Evolutionary conservation across 768 basidiomycete species (phyloP).

Genomic region (Clathrus columnatus): DNA sequence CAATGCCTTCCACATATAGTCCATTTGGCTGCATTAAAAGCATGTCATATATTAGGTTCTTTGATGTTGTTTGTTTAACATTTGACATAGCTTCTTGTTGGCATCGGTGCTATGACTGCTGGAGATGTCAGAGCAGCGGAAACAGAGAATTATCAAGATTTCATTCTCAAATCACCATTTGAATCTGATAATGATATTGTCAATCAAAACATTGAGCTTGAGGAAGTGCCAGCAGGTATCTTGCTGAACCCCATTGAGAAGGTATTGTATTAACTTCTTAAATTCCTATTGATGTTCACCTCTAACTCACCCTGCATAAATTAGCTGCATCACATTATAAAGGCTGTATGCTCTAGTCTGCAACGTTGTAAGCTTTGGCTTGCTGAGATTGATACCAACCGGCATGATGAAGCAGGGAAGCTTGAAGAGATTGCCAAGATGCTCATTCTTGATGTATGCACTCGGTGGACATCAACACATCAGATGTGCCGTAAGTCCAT

Average conservation of each 20-base stretch:
- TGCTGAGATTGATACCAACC: background rate
- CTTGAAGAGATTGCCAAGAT: background rate
- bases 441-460: conserved; percentile 8
- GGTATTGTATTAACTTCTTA: background rate
- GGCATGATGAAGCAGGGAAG: background rate
- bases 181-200: background rate
- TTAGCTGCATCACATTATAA: background rate
- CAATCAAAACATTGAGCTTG: background rate
- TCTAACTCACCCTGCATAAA: background rate
- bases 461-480: conserved; percentile 9
- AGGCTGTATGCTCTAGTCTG: background rate
- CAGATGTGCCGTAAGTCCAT: conserved; percentile 8
- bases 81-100: background rate
- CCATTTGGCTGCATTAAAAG: conserved; percentile 29
- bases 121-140: too few species aligned
- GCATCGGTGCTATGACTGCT: background rate
- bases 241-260: background rate
- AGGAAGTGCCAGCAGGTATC: background rate
- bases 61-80: background rate
- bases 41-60: conserved; percentile 2
- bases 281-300: background rate
- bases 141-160: too few species aligned
- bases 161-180: too few species aligned
- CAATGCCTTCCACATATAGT: conserved; percentile 33
- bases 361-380: background rate